These are phyloP conservation scores for Malassezia yamatoensis DNA, from an alignment of 1,284 basidiomycete species.

Conservation along the genomic window DNA sequence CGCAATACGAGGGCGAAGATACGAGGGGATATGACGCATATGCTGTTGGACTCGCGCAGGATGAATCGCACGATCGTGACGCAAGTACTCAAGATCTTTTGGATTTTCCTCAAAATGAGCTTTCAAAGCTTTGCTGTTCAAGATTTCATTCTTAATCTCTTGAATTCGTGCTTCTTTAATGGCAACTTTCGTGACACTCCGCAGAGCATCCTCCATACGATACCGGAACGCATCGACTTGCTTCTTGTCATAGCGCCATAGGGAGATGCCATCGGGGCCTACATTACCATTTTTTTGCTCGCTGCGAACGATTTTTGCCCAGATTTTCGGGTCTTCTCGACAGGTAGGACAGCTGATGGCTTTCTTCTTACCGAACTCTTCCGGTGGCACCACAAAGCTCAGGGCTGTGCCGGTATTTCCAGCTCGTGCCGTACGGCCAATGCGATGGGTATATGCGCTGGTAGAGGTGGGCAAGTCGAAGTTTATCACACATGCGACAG, in stretches of 20 bases:
- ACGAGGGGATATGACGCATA: slow-evolving; percentile 90
- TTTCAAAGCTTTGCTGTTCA: slow-evolving; percentile 93
- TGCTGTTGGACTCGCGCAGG: slow-evolving; percentile 73
- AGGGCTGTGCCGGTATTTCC: slow-evolving; percentile 85
- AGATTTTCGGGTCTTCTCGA: slow-evolving; percentile 65
- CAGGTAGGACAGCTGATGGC: slow-evolving; percentile 55
- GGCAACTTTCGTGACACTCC: slow-evolving; percentile 72
- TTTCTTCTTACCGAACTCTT: slow-evolving; percentile 60
- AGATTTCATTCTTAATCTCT: slow-evolving; percentile 82
- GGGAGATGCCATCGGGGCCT: slow-evolving; percentile 61
- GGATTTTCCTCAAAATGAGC: slow-evolving; percentile 98
- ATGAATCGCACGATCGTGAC: slow-evolving; percentile 87
- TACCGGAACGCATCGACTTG: slow-evolving; percentile 98
- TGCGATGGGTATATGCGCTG: slow-evolving; percentile 87
- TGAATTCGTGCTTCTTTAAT: slow-evolving; percentile 86
- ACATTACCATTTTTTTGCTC: slow-evolving; percentile 14
- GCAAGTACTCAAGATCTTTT: slow-evolving; percentile 77
- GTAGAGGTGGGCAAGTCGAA: slow-evolving; percentile 86
- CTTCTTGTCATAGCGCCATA: slow-evolving; percentile 84
- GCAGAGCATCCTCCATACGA: slow-evolving; percentile 89
- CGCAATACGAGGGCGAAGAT: slow-evolving; percentile 75
- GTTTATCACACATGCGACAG: slow-evolving; percentile 95
- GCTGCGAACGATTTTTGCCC: slow-evolving; percentile 49
- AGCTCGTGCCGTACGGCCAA: slow-evolving; percentile 89
- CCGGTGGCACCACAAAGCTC: slow-evolving; percentile 72